Evolutionary conservation across 768 basidiomycete species (phyloP), one percentile per base, ranked within the genome.

Genomic region (Candolleomyces eurysporus): DNA sequence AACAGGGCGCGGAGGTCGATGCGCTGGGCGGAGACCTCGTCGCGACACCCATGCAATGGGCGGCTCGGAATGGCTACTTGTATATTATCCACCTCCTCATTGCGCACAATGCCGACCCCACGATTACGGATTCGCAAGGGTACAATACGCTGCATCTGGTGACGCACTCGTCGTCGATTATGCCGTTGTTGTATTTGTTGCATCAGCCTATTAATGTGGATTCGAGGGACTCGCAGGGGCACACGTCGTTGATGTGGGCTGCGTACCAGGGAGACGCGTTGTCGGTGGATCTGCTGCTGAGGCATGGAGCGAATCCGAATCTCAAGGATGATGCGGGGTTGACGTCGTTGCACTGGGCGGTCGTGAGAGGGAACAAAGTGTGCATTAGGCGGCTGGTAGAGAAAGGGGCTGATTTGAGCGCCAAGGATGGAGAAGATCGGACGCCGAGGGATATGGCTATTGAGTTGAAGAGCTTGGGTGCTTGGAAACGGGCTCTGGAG

Each of bases 241-340:
- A 98, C 71, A 97, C 96, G 0, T 83, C 92, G 0, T 81, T 98
- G 54, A 97, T 98, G 93, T 99, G 97, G 97, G 97, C 97, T 5
- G 93, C 94, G 9, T 99, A 98, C 74, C 97, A 99, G 72, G 97
- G 97, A 50, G 97, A 99, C 69, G 95, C 94, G 2, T 84, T 98
- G 39, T 94, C 92, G 3, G 95, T 98, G 5, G 95, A 98, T 64
- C 73, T 98, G 50, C 76, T 99, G 46, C 81, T 99, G 56, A 84
- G 88, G 59, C 92, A 96, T 65, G 93, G 93, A 3, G 95, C 97
- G 2, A 91, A 86, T 61, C 80, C 89, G 0, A 86, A 86, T 61
- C 73, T 88, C 13, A 83, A 83, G 40, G 97, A 98, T 70, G 88
- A 92, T 67, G 76, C 84, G 0, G 96, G 94, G 0, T 82, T 99